These are phyloP conservation scores for Trapa bicornis DNA, from an alignment of 345 rosid species.

Conservation along the genomic window DNA sequence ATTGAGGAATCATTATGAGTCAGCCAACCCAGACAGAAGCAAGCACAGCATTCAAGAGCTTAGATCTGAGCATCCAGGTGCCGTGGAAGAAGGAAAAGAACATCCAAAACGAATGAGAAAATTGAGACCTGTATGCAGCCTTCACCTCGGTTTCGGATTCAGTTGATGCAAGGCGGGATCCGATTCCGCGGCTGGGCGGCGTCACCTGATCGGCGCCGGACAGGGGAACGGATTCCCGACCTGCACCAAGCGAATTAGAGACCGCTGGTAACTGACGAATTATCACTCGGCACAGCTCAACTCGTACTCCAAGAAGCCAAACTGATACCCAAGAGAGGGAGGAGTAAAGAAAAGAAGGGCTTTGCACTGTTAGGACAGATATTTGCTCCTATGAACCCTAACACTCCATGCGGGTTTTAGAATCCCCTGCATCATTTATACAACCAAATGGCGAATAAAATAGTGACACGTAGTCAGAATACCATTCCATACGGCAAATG, in stretches of 20 bases:
- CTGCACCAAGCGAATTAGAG: constrained; percentile 8
- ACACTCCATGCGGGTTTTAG: background rate
- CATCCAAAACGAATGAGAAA: constrained; percentile 7
- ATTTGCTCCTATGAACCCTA: background rate
- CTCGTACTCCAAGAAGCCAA: too few relatives aligned
- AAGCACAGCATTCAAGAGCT: background rate
- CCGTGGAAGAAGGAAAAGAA: background rate
- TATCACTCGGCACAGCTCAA: too few relatives aligned
- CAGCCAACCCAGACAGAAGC: background rate
- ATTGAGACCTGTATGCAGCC: background rate
- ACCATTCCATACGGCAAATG: too few relatives aligned
- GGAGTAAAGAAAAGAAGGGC: background rate
- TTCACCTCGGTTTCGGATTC: constrained; percentile 89
- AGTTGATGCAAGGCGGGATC: constrained; percentile 96
- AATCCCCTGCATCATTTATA: constrained; percentile 25
- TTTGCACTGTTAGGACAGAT: too few relatives aligned
- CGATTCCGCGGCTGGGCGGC: constrained; percentile 6
- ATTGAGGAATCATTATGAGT: background rate
- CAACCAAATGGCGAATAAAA: constrained; percentile 16
- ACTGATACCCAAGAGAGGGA: background rate
- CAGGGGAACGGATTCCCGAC: constrained; percentile 1
- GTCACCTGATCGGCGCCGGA: background rate
- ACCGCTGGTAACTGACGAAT: constrained; percentile 8
- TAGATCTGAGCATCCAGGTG: background rate
- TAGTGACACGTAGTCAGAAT: background rate